Evolutionary conservation across 352 stramenopile species (phyloP).

Genomic region (Phytophthora citrophthora): DNA sequence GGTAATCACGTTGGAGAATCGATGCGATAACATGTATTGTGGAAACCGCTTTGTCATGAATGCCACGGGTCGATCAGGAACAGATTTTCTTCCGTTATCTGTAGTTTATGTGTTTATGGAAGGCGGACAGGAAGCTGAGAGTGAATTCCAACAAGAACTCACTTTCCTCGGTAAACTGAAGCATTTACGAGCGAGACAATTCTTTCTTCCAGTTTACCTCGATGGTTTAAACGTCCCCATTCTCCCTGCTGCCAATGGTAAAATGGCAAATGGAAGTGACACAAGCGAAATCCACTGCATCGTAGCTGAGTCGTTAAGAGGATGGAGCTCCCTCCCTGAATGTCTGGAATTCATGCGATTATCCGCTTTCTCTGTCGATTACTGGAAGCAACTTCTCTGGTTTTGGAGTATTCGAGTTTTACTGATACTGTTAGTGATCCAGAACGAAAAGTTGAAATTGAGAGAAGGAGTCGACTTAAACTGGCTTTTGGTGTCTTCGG

Average conservation of each 20-base stretch:
- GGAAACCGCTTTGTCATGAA: conserved; percentile 25
- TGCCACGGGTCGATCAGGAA: conserved; percentile 11
- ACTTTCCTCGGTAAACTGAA: conserved; percentile 33
- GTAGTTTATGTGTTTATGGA: conserved; percentile 24
- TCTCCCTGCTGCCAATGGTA: conserved; percentile 10
- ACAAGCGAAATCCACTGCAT: conserved; percentile 20
- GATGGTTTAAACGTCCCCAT: conserved; percentile 20
- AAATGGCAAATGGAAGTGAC: not conserved
- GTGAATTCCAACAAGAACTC: conserved; percentile 31
- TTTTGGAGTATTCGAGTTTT: conserved; percentile 48
- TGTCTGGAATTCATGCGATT: conserved; percentile 27
- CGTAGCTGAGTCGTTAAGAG: conserved; percentile 39
- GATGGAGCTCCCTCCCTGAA: conserved; percentile 33
- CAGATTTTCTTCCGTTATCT: conserved; percentile 13
- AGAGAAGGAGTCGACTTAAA: conserved; percentile 20
- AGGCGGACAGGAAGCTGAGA: not conserved
- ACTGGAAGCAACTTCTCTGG: conserved; percentile 36
- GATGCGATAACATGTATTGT: conserved; percentile 12
- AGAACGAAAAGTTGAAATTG: conserved; percentile 36
- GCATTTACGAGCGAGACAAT: conserved; percentile 22
- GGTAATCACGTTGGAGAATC: conserved; percentile 14
- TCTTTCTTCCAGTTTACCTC: conserved; percentile 25
- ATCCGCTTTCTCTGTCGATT: conserved; percentile 5
- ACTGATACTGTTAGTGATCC: conserved; percentile 31
- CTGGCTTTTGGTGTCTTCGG: conserved; percentile 37